Evolutionary conservation across 352 stramenopile genomes (phyloP).

Genomic region (Pythium chondricola): DNA sequence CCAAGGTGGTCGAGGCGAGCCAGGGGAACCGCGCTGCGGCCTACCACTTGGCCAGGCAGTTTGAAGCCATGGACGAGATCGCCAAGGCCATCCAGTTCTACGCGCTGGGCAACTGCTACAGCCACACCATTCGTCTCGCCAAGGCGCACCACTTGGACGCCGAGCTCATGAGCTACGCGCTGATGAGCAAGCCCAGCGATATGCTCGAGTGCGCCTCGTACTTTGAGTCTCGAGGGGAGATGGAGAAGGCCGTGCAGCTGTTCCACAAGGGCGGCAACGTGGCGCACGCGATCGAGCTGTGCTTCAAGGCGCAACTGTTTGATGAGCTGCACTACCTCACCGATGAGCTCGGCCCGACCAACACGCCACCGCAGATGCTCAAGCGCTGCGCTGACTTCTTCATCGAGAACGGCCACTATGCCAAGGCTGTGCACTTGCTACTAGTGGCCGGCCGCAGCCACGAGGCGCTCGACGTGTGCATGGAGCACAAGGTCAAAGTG

Average conservation of each 20-base stretch:
- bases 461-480: slow-evolving; percentile 88
- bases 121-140: slow-evolving; percentile 91
- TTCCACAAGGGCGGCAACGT: slow-evolving; percentile 92
- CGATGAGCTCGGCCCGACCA: slow-evolving; percentile 64
- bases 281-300: slow-evolving; percentile 89
- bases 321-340: slow-evolving; percentile 84
- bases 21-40: slow-evolving; percentile 65
- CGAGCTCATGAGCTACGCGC: slow-evolving; percentile 89
- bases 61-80: slow-evolving; percentile 77
- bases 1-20: slow-evolving; percentile 74
- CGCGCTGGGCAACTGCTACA: slow-evolving; percentile 83
- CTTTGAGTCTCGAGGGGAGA: slow-evolving; percentile 89
- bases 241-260: slow-evolving; percentile 92
- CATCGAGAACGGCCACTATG: slow-evolving; percentile 84
- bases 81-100: slow-evolving; percentile 91
- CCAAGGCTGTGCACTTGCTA: slow-evolving; percentile 89
- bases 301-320: slow-evolving; percentile 87
- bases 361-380: slow-evolving; percentile 76
- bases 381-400: slow-evolving; percentile 92
- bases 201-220: slow-evolving; percentile 90
- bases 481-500: slow-evolving; percentile 85
- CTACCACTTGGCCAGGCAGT: slow-evolving; percentile 86
- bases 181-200: slow-evolving; percentile 82
- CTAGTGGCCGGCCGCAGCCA: slow-evolving; percentile 60
- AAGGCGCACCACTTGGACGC: slow-evolving; percentile 86